Base-by-base conservation (phyloP, 306 rosid genomes). In the Spatholobus suberectus region DNA sequence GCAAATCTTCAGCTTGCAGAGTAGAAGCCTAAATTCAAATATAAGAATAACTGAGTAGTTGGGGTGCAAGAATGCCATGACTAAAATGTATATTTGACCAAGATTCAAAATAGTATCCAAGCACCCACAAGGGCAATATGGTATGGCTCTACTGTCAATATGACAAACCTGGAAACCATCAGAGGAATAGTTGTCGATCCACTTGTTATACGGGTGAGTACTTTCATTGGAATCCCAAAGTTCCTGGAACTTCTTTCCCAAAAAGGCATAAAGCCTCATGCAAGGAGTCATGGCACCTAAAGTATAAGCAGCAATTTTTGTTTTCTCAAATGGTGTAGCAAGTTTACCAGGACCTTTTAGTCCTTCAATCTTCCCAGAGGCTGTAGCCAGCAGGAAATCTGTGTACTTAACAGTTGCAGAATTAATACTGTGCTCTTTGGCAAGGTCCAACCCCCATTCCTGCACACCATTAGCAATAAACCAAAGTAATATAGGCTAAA, bases 261-360 rank as follows among this genome's bases (percentile, higher is more conserved):
- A 32, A 88, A 87, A 89, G 72, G 99, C 97, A 82, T 96, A 96
- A 35, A 96, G 89, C 80, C 93, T 96, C 99, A 94, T 94, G 86
- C 99, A 96, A 71, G 99, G 99, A 78, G 97, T 86, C 97, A 92
- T 88, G 83, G 97, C 99, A 82, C 97, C 97, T 73, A 96, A 87
- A 70, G 97, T 90, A 85, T 96, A 96, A 70, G 99, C 99, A 81
- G 98, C 94, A 75, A 96, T 89, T 89, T 94, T 94, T 58, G 98
- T 96, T 89, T 91, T 91, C 92, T 96, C 99, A 85, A 96, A 96
- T 20, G 99, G 99, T 69, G 99, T 96, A 71, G 98, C 99, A 63
- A 94, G 94, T 90, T 92, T 96, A 85, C 91, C 98, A 66, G 91
- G 94, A 82, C 93, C 94, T 86, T 94, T 91, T 13, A 88, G 89